phyloP scores from a whole-genome alignment of 2,329 filamentous ascomycete species.

The Fusarium tricinctum region DNA sequence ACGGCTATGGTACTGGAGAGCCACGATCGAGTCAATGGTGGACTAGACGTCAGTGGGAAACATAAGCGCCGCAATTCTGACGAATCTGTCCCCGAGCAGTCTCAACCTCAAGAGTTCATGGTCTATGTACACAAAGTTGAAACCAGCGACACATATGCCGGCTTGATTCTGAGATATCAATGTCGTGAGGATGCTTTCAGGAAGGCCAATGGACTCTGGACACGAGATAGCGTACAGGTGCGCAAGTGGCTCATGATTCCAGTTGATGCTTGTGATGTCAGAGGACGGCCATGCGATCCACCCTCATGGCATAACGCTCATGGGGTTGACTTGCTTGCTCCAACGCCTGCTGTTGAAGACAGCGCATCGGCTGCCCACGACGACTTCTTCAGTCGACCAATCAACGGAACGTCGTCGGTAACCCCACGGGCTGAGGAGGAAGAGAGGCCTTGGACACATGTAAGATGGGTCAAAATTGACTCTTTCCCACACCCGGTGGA shows the following conservation, averaged over 20 bases:
- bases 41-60: conserved; percentile 67
- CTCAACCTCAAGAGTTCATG: conserved; percentile 79
- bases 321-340: conserved; percentile 65
- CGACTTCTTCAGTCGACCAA: conserved; percentile 59
- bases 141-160: conserved; percentile 87
- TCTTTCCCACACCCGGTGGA: conserved; percentile 78
- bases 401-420: conserved; percentile 53
- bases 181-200: conserved; percentile 86
- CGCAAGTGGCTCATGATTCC: conserved; percentile 86
- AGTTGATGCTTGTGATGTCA: conserved; percentile 88
- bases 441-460: conserved; percentile 85
- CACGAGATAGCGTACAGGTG: conserved; percentile 89
- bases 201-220: conserved; percentile 94
- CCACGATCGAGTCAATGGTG: conserved; percentile 71
- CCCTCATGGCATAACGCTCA: conserved; percentile 59
- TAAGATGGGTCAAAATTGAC: conserved; percentile 89
- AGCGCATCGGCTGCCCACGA: conserved; percentile 51
- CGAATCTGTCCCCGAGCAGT: conserved; percentile 65
- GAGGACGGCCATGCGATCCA: conserved; percentile 76
- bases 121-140: conserved; percentile 92
- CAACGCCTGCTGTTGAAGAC: conserved; percentile 58
- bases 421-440: conserved; percentile 57
- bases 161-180: conserved; percentile 89
- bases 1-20: conserved; percentile 73
- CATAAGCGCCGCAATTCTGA: conserved; percentile 79